Percentiles rank a stretch among this genome's conserved stretches.
These are phyloP conservation scores for Microascus cirrosus DNA, from an alignment of 2,329 filamentous ascomycete genomes.

Conservation along the genomic window DNA sequence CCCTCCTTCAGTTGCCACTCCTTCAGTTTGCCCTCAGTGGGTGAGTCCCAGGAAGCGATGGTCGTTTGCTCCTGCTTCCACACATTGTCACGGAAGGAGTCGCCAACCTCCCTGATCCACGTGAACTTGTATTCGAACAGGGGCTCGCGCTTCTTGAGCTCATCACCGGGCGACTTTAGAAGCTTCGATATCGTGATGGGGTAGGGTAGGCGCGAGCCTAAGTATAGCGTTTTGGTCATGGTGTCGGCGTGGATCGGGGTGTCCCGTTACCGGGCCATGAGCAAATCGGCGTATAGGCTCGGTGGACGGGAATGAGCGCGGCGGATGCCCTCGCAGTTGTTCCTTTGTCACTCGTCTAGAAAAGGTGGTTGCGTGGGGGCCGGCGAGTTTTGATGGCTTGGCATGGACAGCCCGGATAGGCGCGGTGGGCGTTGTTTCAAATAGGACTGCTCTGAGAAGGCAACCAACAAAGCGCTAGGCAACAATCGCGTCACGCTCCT, in stretches of 20 bases:
- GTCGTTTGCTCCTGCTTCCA: slow-evolving; percentile 60
- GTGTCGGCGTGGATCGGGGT: slow-evolving; percentile 8
- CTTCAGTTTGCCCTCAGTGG: slow-evolving; percentile 67
- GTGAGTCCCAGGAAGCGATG: slow-evolving; percentile 68
- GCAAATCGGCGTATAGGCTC: not conserved
- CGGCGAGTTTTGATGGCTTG: not conserved
- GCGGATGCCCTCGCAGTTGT: not conserved
- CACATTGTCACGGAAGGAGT: slow-evolving; percentile 47
- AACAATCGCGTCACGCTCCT: not conserved
- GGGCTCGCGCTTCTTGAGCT: slow-evolving; percentile 62
- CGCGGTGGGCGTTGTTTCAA: not conserved
- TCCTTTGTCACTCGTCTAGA: not conserved
- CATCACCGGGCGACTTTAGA: slow-evolving; percentile 63
- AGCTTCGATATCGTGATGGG: slow-evolving; percentile 87
- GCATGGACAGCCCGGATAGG: not conserved
- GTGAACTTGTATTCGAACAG: slow-evolving; percentile 83
- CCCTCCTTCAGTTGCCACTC: slow-evolving; percentile 66
- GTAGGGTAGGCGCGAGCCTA: slow-evolving; percentile 65
- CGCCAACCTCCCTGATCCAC: slow-evolving; percentile 65
- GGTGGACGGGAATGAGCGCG: not conserved
- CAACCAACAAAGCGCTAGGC: not conserved
- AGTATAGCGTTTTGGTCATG: slow-evolving; percentile 35
- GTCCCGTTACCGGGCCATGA: slow-evolving; percentile 2
- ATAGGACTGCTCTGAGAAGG: not conserved
- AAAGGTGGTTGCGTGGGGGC: not conserved